These are phyloP conservation scores for Fonsecaea erecta DNA, from an alignment of 2,329 filamentous ascomycete genomes.

Conservation along the genomic window DNA sequence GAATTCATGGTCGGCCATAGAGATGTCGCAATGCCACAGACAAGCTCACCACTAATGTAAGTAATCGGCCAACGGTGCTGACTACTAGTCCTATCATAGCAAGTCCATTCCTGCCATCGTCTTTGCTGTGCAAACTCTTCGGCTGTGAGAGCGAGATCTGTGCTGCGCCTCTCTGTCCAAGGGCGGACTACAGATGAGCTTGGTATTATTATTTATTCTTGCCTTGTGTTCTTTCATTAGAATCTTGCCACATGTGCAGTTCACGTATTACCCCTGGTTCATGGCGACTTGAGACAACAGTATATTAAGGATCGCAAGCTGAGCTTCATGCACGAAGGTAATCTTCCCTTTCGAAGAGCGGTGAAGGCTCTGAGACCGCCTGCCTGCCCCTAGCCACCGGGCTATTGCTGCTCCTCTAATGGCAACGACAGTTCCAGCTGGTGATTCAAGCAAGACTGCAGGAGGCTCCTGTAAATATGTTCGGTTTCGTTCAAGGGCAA, in stretches of 20 bases:
- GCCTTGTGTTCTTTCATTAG: neutral
- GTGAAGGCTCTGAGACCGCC: conserved; percentile 22
- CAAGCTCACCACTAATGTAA: conserved; percentile 31
- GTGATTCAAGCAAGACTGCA: conserved; percentile 12
- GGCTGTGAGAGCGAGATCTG: conserved; percentile 4
- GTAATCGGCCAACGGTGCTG: conserved; percentile 28
- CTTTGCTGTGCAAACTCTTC: conserved; percentile 9
- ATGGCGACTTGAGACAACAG: neutral
- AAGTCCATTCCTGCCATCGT: conserved; percentile 23
- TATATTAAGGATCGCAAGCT: conserved; percentile 12
- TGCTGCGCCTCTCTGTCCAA: conserved; percentile 23
- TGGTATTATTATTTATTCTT: conserved; percentile 6
- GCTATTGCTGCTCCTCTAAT: conserved; percentile 19
- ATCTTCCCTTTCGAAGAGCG: conserved; percentile 21
- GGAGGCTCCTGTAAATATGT: conserved; percentile 10
- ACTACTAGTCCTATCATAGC: conserved; percentile 22
- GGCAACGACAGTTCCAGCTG: conserved; percentile 7
- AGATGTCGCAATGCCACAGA: conserved; percentile 9
- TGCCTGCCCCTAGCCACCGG: conserved; percentile 11
- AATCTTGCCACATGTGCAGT: neutral
- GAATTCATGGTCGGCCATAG: neutral
- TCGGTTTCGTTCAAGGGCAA: neutral
- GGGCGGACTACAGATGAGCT: neutral
- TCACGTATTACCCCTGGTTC: neutral
- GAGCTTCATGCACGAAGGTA: conserved; percentile 10